phyloP scores from a whole-genome alignment of 2,329 filamentous ascomycete genomes.

The Trichoderma asperellum region DNA sequence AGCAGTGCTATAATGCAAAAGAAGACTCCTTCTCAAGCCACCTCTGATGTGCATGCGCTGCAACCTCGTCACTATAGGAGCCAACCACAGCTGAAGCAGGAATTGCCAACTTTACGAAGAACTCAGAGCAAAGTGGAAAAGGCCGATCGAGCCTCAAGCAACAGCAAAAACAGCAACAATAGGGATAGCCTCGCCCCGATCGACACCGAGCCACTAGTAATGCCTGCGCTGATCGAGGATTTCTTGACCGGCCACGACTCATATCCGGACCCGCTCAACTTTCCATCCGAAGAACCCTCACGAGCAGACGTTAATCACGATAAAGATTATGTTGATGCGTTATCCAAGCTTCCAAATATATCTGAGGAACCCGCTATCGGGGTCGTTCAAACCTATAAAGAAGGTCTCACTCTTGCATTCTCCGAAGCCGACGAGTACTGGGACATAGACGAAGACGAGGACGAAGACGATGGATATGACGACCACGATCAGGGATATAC shows the following conservation, averaged over 20 bases:
- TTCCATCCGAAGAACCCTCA: slow-evolving; percentile 35
- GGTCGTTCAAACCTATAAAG: slow-evolving; percentile 33
- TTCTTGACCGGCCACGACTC: slow-evolving; percentile 33
- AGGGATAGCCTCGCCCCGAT: background rate
- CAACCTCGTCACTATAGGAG: slow-evolving; percentile 57
- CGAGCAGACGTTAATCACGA: slow-evolving; percentile 35
- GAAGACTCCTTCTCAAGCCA: slow-evolving; percentile 23
- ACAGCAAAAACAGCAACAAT: background rate
- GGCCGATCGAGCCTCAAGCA: slow-evolving; percentile 26
- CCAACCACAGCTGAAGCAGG: slow-evolving; percentile 55
- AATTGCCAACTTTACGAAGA: slow-evolving; percentile 47
- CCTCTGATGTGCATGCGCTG: slow-evolving; percentile 35
- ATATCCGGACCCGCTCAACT: slow-evolving; percentile 38
- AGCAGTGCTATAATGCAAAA: slow-evolving; percentile 21
- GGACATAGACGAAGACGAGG: slow-evolving; percentile 78
- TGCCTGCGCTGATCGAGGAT: slow-evolving; percentile 30
- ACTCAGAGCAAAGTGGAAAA: slow-evolving; percentile 50
- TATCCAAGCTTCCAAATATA: slow-evolving; percentile 40
- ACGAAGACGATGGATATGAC: slow-evolving; percentile 47
- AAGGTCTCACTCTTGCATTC: slow-evolving; percentile 37
- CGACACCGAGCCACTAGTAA: background rate
- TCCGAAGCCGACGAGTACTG: slow-evolving; percentile 69
- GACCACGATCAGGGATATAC: slow-evolving; percentile 69
- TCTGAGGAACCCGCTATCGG: slow-evolving; percentile 39
- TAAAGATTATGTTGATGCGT: slow-evolving; percentile 34